phyloP scores from a whole-genome alignment of 495 filamentous ascomycete species.

The Penicillium maclennaniae region DNA sequence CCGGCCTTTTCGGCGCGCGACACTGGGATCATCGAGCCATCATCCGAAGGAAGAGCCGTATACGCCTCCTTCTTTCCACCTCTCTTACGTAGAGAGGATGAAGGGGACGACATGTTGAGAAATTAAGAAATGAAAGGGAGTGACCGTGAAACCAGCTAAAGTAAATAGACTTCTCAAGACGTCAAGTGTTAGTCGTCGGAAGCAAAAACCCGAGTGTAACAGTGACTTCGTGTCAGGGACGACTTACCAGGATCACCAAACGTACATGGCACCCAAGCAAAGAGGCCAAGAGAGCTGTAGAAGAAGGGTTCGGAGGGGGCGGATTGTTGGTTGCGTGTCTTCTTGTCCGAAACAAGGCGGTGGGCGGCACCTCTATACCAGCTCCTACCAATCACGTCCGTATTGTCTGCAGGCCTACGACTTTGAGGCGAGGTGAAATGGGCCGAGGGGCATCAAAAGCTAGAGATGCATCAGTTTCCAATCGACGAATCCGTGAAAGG shows the following conservation, averaged over 20 bases:
- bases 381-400: constrained; percentile 11
- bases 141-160: constrained; percentile 36
- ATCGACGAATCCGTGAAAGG: no score
- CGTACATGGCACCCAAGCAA: constrained; percentile 22
- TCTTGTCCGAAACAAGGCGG: constrained; percentile 13
- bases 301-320: constrained; percentile 3
- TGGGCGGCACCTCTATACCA: constrained; percentile 7
- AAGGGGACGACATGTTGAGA: constrained; percentile 38
- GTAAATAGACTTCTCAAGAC: constrained; percentile 28
- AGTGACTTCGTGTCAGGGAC: not conserved
- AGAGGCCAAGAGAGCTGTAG: constrained; percentile 13
- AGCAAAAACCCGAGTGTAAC: not conserved
- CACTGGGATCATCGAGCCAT: constrained; percentile 22
- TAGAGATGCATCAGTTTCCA: no score
- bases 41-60: constrained; percentile 28
- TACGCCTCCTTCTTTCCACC: constrained; percentile 43
- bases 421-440: no score
- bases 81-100: constrained; percentile 50
- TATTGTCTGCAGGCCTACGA: no score
- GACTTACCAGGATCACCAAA: constrained; percentile 29
- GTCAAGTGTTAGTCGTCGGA: constrained; percentile 8
- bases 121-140: constrained; percentile 24
- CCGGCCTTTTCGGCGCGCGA: constrained; percentile 10
- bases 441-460: no score
- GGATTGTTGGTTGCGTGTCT: constrained; percentile 16